Base-by-base conservation (phyloP, 345 rosid genomes). In the Sonneratia caseolaris region DNA sequence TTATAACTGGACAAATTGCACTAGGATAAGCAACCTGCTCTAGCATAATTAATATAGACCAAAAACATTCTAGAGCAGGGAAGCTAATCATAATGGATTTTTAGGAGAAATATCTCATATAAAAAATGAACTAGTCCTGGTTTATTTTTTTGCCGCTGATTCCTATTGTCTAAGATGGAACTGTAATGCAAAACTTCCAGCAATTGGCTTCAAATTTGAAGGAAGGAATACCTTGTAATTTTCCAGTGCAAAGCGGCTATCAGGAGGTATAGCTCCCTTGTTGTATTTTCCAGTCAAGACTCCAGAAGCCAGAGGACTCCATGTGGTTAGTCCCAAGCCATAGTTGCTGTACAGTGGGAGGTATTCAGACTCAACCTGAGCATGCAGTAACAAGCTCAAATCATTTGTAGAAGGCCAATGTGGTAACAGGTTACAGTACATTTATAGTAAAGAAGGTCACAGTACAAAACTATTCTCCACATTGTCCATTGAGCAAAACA, bases 251-350 rank as follows among this genome's bases (percentile, higher is more conserved):
- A 95, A 95, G 56, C 97, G 87, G 47, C 99, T 95, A 74, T 95
- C 98, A 16, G 94, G 71, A 27, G 99, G 99, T 77, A 95, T 81
- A 35, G 69, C 69, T 75, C 99, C 98, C 81, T 88, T 92, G 86
- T 80, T 86, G 83, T 95, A 92, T 69, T 95, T 95, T 71, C 99
- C 99, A 75, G 97, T 89, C 80, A 95, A 98, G 69, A 95, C 99
- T 56, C 99, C 98, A 4, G 98, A 92, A 47, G 99, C 92, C 62
- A 95, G 97, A 56, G 99, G 99, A 71, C 99, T 95, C 99, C 99
- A 95, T 7, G 98, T 95, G 24, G 99, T 89, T 37, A 95, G 92
- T 75, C 99, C 99, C 61, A 95, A 68, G 77, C 97, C 98, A 84
- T 92, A 85, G 75, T 89, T 95, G 73, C 70, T 80, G 82, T 89